Evolutionary conservation across 108 stramenopile genomes (phyloP), one percentile per base, ranked within the genome.

Genomic region (Fragilariopsis cylindrus): DNA sequence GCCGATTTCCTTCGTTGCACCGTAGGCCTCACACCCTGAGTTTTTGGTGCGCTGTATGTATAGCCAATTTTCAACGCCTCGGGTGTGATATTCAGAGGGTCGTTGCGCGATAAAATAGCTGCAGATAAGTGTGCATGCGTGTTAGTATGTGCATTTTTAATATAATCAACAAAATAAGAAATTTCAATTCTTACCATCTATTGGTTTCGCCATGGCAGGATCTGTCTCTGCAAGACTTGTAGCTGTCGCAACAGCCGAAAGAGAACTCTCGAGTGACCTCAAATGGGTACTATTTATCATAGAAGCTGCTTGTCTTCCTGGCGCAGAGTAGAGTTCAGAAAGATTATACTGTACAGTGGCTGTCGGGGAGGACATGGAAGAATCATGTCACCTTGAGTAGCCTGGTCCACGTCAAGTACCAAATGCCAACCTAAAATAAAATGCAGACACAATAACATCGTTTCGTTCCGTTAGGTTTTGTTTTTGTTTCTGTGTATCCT

Each of bases 141-240:
- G 40, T 56, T 15, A 57, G 13, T 57, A 45, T 45, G 49, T 7
- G 11, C 42, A 15, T 46, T 42, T 70, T 54, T 54, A 15, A 7
- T 7, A n/a, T 48, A 12, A 21, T 13, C 43, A 4, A 46, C 5
- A 21, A 70, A 65, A 48, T 30, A 11, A 65, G 4, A 13, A 9
- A 1, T 30, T 43, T 63, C 11, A n/a, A 15, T 41, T 43, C 70
- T 75, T 74, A 72, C 69, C 56, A 45, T 69, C 60, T 7, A 73
- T 42, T 21, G 58, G 21, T 5, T 68, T 53, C 3, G 73, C 53
- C 21, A 55, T 48, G 40, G 77, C 67, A 16, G 81, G 75, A 42
- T 70, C 74, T 48, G 77, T 74, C 74, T 87, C 86, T 7, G 86
- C 80, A 1, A 83, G 75, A 70, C 86, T 83, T 30, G 80, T 84